Percentiles rank a stretch among this genome's conserved stretches.
Evolutionary conservation across 441 rosid species (phyloP).

Genomic region (Corymbia calophylla): DNA sequence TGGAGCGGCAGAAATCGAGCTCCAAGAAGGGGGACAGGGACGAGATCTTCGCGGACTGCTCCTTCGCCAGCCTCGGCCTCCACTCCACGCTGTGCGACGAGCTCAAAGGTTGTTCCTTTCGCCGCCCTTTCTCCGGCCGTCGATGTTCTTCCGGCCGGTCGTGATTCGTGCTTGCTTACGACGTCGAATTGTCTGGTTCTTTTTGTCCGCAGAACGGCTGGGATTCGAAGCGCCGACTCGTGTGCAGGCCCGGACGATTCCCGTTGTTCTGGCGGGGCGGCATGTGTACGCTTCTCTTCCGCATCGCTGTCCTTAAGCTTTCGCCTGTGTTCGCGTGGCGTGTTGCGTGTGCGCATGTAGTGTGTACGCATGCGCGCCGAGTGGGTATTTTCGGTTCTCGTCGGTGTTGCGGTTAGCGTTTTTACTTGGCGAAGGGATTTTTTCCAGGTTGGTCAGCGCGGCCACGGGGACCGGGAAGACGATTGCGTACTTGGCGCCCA

Average conservation of each 20-base stretch:
- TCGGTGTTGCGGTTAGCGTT: neutral
- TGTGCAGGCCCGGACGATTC: slow-evolving; percentile 91
- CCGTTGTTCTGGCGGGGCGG: slow-evolving; percentile 81
- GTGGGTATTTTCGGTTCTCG: neutral
- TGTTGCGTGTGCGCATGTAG: neutral
- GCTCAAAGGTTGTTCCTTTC: slow-evolving; percentile 44
- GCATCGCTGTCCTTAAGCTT: neutral
- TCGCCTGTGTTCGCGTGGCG: neutral
- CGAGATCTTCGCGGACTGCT: slow-evolving; percentile 60
- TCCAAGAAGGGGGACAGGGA: neutral
- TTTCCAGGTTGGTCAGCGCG: slow-evolving; percentile 82
- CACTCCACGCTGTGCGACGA: slow-evolving; percentile 57
- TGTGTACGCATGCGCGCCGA: neutral
- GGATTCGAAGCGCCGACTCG: slow-evolving; percentile 79
- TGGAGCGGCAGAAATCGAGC: neutral
- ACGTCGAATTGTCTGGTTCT: neutral
- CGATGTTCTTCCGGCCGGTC: neutral
- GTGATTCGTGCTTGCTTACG: neutral
- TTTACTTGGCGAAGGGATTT: slow-evolving; percentile 1
- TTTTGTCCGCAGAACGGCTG: slow-evolving; percentile 51
- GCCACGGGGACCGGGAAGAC: slow-evolving; percentile 96
- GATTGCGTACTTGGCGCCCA: slow-evolving; percentile 84
- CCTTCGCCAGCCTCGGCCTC: slow-evolving; percentile 83
- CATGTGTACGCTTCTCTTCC: slow-evolving; percentile 65
- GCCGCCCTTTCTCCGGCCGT: neutral